phyloP scores from a whole-genome alignment of 2,329 filamentous ascomycete genomes.

The Fusarium dlaminii region DNA sequence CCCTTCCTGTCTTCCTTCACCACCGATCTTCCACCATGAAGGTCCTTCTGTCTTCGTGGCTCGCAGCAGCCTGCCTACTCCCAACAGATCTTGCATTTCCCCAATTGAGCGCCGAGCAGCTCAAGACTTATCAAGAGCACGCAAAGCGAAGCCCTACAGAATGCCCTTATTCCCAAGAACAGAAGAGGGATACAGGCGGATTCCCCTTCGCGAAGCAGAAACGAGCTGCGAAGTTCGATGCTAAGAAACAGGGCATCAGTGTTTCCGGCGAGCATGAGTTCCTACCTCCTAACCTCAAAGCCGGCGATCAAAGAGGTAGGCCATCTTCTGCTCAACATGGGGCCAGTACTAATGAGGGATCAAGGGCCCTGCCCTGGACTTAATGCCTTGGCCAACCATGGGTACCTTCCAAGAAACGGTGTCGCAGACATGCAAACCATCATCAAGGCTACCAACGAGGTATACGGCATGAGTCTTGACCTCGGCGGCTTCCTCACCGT shows the following conservation, averaged over 20 bases:
- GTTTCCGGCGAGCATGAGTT: neutral
- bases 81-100: neutral
- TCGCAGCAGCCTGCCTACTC: neutral
- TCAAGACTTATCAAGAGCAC: neutral
- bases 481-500: slow-evolving; percentile 53
- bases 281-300: neutral
- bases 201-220: neutral
- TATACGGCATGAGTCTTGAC: slow-evolving; percentile 59
- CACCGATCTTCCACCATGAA: neutral
- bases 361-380: slow-evolving; percentile 2
- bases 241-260: slow-evolving; percentile 1
- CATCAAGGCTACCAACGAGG: slow-evolving; percentile 20
- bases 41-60: neutral
- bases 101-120: neutral
- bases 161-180: neutral
- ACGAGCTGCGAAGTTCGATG: neutral
- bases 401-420: neutral
- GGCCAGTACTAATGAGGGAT: neutral
- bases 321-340: rapidly evolving
- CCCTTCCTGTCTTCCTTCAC: neutral
- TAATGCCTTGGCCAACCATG: slow-evolving; percentile 8
- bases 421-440: slow-evolving; percentile 6
- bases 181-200: neutral
- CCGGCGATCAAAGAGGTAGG: neutral
- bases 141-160: neutral